Evolutionary conservation across 768 basidiomycete genomes (phyloP).

Genomic region (Auricularia heimuer): DNA sequence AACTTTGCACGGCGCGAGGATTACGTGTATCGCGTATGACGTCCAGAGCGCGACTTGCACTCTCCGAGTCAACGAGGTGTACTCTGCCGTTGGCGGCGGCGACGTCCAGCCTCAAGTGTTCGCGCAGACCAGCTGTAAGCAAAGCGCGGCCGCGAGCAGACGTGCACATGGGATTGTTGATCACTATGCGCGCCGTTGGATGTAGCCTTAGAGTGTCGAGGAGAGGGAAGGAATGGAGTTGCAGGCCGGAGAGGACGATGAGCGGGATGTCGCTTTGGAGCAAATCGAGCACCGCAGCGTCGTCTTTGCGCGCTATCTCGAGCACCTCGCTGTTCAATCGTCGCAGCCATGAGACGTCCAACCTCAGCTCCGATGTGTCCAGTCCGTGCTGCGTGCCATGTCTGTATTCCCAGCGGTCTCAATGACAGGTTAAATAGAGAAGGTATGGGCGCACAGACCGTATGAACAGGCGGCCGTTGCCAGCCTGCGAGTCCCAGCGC

Average conservation of each 20-base stretch:
- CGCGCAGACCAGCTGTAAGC: neutral
- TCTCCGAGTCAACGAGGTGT: constrained; percentile 47
- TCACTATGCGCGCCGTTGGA: constrained; percentile 19
- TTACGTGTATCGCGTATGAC: constrained; percentile 39
- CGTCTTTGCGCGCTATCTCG: constrained; percentile 3
- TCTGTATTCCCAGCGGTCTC: neutral
- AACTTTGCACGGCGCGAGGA: constrained; percentile 45
- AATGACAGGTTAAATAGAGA: too few relatives aligned
- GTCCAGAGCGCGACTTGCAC: constrained; percentile 45
- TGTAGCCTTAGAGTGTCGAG: constrained; percentile 18
- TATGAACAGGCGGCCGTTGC: constrained; percentile 5
- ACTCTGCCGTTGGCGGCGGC: constrained; percentile 28
- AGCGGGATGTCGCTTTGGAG: constrained; percentile 9
- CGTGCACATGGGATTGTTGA: constrained; percentile 22
- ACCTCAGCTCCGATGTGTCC: neutral
- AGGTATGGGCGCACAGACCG: neutral
- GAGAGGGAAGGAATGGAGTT: constrained; percentile 12
- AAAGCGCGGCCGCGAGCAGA: neutral
- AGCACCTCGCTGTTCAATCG: constrained; percentile 6
- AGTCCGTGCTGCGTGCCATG: neutral
- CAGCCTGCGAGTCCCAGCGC: constrained; percentile 36
- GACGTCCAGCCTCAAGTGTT: neutral
- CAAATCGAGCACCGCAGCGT: neutral
- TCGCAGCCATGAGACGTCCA: constrained; percentile 2
- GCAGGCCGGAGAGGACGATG: constrained; percentile 11